Percentiles rank a stretch among this genome's conserved stretches.
phyloP scores from a whole-genome alignment of 176 grass and related monocot genomes.

The Carex scoparia region DNA sequence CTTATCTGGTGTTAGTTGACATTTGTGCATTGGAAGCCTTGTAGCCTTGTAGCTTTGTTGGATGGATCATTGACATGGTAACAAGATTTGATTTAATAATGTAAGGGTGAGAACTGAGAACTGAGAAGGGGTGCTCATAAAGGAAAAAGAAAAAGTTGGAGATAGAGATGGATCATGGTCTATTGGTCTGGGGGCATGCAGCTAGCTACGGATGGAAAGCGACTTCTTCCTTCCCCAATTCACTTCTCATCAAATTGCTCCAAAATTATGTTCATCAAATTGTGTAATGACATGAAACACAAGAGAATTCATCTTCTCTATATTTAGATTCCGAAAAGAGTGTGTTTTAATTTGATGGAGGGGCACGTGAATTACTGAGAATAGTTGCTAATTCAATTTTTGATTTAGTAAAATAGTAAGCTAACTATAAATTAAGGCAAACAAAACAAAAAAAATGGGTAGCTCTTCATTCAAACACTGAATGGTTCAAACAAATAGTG shows the following conservation, averaged over 20 bases:
- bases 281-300: no score
- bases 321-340: no score
- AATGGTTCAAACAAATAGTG: no score
- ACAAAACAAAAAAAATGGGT: no score
- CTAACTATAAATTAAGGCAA: no score
- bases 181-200: background rate
- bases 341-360: no score
- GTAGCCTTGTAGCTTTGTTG: background rate
- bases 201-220: background rate
- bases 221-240: background rate
- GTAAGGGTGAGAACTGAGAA: background rate
- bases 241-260: background rate
- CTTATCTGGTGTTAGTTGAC: constrained; percentile 4
- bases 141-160: constrained; percentile 19
- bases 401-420: no score
- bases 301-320: no score
- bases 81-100: background rate
- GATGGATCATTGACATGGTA: constrained; percentile 5
- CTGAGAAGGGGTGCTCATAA: background rate
- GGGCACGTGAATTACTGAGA: no score
- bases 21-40: background rate
- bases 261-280: background rate
- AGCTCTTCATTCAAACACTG: no score
- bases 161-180: constrained; percentile 13
- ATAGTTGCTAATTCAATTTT: no score